Evolutionary conservation across 2,329 filamentous ascomycete species (phyloP).

Genomic region (Alternaria arbusti): DNA sequence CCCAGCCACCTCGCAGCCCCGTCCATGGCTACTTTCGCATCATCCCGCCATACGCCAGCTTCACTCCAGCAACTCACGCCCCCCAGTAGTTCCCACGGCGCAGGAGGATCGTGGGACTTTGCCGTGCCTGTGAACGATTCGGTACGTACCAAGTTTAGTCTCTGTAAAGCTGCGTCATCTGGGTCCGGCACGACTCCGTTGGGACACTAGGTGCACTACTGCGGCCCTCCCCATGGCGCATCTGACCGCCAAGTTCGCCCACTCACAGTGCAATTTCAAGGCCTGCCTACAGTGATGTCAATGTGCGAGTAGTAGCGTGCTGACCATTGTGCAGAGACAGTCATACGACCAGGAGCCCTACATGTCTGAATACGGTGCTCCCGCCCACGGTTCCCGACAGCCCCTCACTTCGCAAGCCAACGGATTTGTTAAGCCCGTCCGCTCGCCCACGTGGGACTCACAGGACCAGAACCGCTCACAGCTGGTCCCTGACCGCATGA

Average conservation of each 20-base stretch:
- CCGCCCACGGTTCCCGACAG: conserved; percentile 38
- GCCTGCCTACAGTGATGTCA: not conserved
- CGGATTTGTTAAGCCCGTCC: conserved; percentile 39
- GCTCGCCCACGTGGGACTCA: conserved; percentile 40
- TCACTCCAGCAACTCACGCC: conserved; percentile 46
- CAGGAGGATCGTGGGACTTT: conserved; percentile 46
- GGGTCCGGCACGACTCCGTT: conserved; percentile 2
- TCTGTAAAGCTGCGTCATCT: conserved; percentile 17
- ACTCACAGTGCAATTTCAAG: not conserved
- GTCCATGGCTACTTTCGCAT: conserved; percentile 44
- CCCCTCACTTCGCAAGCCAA: conserved; percentile 45
- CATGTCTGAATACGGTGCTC: conserved; percentile 44
- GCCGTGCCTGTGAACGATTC: conserved; percentile 46
- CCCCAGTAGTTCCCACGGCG: conserved; percentile 50
- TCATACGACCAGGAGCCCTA: conserved; percentile 40
- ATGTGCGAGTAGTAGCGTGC: conserved; percentile 12
- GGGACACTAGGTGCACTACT: conserved; percentile 27
- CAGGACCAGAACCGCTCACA: conserved; percentile 33
- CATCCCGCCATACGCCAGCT: conserved; percentile 37
- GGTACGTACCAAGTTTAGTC: conserved; percentile 35
- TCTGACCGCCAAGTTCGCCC: conserved; percentile 26
- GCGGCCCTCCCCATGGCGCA: conserved; percentile 27
- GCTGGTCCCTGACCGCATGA: conserved; percentile 44
- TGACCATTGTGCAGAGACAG: conserved; percentile 38
- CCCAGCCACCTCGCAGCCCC: conserved; percentile 11